phyloP scores from a whole-genome alignment of 139 green algal genomes.

The Medakamo hakoo region DNA sequence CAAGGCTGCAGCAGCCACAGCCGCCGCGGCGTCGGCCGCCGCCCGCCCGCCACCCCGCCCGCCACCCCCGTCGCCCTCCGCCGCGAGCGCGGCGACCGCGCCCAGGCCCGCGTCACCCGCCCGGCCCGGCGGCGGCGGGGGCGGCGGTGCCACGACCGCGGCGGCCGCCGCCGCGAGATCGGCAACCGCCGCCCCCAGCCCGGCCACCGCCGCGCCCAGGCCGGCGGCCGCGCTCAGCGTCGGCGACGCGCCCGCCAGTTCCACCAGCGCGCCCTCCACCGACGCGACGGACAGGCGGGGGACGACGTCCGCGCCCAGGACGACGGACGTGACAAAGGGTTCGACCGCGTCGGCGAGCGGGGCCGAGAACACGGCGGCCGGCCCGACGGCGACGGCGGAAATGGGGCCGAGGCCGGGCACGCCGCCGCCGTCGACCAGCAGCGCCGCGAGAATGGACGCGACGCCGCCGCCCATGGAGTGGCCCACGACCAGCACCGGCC shows the following conservation, averaged over 20 bases:
- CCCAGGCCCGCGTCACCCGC: too few relatives aligned
- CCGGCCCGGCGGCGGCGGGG: too few relatives aligned
- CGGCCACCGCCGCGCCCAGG: background rate
- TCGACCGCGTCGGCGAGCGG: slow-evolving; percentile 8
- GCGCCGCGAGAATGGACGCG: slow-evolving; percentile 12
- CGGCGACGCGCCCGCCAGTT: slow-evolving; percentile 10
- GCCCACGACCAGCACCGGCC: background rate
- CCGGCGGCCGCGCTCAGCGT: background rate
- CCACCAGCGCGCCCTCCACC: slow-evolving; percentile 15
- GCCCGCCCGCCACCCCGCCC: too few relatives aligned
- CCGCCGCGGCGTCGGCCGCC: too few relatives aligned
- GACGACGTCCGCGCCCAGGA: slow-evolving; percentile 14
- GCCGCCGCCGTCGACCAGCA: slow-evolving; percentile 8
- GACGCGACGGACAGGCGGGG: slow-evolving; percentile 12
- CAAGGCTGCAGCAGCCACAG: too few relatives aligned
- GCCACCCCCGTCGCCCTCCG: too few relatives aligned
- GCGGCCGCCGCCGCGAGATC: background rate
- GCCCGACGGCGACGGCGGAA: slow-evolving; percentile 12
- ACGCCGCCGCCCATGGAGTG: slow-evolving; percentile 7
- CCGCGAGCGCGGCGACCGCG: too few relatives aligned
- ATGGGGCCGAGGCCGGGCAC: slow-evolving; percentile 10
- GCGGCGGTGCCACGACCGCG: background rate
- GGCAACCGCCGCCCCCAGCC: too few relatives aligned
- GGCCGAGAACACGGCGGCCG: slow-evolving; percentile 13
- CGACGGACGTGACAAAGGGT: slow-evolving; percentile 12